A percentile compares a stretch with the other conserved stretches of the same genome.
These are phyloP conservation scores for Penicillium sp. DNA, from an alignment of 2,329 filamentous ascomycete species.

Conservation along the genomic window DNA sequence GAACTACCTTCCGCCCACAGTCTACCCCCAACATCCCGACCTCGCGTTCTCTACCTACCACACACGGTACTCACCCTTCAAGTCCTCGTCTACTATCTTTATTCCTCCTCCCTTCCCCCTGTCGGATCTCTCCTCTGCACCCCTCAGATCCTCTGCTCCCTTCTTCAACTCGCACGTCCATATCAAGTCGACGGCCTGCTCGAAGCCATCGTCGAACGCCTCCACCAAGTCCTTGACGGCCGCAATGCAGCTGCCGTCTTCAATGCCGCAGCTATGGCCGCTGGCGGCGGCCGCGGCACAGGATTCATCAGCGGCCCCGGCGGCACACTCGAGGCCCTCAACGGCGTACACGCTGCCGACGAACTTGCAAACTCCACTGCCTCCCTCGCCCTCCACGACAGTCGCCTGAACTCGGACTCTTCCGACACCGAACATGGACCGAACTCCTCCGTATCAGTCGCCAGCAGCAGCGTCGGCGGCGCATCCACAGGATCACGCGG, in stretches of 20 bases:
- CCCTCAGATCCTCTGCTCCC: slow-evolving; percentile 92
- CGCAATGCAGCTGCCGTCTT: slow-evolving; percentile 96
- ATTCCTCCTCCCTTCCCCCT: slow-evolving; percentile 85
- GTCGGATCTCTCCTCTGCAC: slow-evolving; percentile 80
- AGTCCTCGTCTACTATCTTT: slow-evolving; percentile 88
- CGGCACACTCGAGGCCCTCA: slow-evolving; percentile 50
- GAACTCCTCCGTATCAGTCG: slow-evolving; percentile 29
- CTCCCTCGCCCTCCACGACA: slow-evolving; percentile 32
- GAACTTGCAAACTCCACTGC: slow-evolving; percentile 30
- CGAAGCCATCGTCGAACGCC: slow-evolving; percentile 87
- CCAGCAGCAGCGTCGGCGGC: slow-evolving; percentile 36
- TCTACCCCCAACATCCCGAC: slow-evolving; percentile 66
- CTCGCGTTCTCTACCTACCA: slow-evolving; percentile 87
- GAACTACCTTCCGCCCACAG: slow-evolving; percentile 59
- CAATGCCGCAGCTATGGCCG: slow-evolving; percentile 97
- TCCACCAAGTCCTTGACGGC: slow-evolving; percentile 88
- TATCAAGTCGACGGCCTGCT: slow-evolving; percentile 92
- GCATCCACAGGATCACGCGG: slow-evolving; percentile 34
- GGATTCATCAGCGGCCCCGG: slow-evolving; percentile 65
- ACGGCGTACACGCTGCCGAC: slow-evolving; percentile 34
- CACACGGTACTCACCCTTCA: slow-evolving; percentile 90
- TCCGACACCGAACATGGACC: slow-evolving; percentile 46
- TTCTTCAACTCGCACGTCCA: slow-evolving; percentile 89
- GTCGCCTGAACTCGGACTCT: slow-evolving; percentile 42
- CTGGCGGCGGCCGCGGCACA: slow-evolving; percentile 85